Conservation (phyloP, 2,329 filamentous ascomycete species). For the Phialocephala subalpina region DNA sequence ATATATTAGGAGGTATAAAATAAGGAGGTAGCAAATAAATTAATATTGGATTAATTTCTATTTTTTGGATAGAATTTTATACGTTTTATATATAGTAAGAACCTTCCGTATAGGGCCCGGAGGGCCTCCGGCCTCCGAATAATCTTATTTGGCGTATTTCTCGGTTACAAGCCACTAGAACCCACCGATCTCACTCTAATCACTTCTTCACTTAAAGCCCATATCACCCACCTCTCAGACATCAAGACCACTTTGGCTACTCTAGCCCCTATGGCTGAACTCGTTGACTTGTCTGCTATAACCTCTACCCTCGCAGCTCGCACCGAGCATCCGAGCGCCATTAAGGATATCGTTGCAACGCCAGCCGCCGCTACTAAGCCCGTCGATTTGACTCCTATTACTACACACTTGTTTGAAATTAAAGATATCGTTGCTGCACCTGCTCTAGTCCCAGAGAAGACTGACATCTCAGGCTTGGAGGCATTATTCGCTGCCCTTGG, state of each 20-base stretch:
- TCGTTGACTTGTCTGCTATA: conserved; percentile 15
- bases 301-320: conserved; percentile 10
- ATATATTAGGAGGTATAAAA: too few species aligned
- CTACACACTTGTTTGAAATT: conserved; percentile 22
- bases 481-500: conserved; percentile 15
- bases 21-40: too few species aligned
- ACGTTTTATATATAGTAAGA: too few species aligned
- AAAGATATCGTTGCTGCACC: conserved; percentile 20
- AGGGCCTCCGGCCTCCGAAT: too few species aligned
- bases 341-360: conserved; percentile 14
- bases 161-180: too few species aligned
- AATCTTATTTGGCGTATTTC: too few species aligned
- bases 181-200: conserved; percentile 22
- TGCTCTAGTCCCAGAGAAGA: conserved; percentile 17
- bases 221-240: conserved; percentile 17
- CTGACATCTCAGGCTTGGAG: conserved; percentile 24
- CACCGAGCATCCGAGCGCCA: conserved; percentile 16
- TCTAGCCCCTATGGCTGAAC: conserved; percentile 8
- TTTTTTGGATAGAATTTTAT: too few species aligned
- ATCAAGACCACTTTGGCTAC: conserved; percentile 25
- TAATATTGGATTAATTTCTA: too few species aligned
- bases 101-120: too few species aligned
- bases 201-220: conserved; percentile 21
- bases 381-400: conserved; percentile 24
- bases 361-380: conserved; percentile 25